phyloP scores from a whole-genome alignment of 2,329 filamentous ascomycete genomes.

The Furcasterigmium furcatum region DNA sequence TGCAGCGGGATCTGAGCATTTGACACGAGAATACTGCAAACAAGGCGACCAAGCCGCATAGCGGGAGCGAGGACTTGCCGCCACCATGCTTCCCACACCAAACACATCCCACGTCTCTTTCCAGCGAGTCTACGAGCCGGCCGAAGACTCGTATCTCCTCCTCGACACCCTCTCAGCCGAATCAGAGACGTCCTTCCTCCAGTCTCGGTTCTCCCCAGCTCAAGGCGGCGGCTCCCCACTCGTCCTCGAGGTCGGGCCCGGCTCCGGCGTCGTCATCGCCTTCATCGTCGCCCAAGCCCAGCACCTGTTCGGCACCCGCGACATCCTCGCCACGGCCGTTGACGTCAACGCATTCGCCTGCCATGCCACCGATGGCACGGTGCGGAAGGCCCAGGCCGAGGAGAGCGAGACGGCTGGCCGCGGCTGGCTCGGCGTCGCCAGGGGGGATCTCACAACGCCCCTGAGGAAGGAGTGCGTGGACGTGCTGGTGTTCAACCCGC shows the following conservation, averaged over 20 bases:
- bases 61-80: too few species aligned
- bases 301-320: conserved; percentile 67
- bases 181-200: conserved; percentile 67
- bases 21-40: too few species aligned
- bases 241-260: conserved; percentile 82
- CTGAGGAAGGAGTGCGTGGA: conserved; percentile 64
- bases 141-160: conserved; percentile 92
- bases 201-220: conserved; percentile 50
- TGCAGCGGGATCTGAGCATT: too few species aligned
- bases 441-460: conserved; percentile 66
- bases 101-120: conserved; percentile 90
- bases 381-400: conserved; percentile 40
- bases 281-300: conserved; percentile 77
- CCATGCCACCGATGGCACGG: conserved; percentile 68
- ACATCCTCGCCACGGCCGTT: conserved; percentile 70
- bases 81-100: conserved; percentile 82
- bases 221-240: conserved; percentile 46
- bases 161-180: conserved; percentile 82
- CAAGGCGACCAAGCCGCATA: too few species aligned
- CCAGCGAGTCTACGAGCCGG: conserved; percentile 87
- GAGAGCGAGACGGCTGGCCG: conserved; percentile 33
- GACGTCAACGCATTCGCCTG: conserved; percentile 89
- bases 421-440: conserved; percentile 62
- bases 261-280: conserved; percentile 89
- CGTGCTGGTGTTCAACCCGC: conserved; percentile 92